Evolutionary conservation across 75 land plant genomes (phyloP).

Genomic region (Pinus tabuliformis): DNA sequence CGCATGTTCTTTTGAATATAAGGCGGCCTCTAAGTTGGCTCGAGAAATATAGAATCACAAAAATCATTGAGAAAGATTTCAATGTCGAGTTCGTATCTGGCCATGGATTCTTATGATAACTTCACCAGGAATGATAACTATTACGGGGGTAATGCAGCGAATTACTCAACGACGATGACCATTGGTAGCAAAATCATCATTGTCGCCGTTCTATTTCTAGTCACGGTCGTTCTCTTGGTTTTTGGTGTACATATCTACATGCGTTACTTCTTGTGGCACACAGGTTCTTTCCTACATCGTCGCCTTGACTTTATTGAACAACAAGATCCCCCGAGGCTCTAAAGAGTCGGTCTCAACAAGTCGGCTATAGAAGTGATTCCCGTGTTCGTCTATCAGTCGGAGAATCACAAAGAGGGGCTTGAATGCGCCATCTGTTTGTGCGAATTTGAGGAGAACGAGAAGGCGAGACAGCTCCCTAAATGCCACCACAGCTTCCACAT

Average conservation of each 20-base stretch:
- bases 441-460: too few species aligned
- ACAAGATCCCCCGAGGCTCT: background rate
- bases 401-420: too few species aligned
- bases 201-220: conserved; percentile 3
- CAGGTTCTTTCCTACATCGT: background rate
- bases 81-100: too few species aligned
- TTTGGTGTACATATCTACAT: conserved; percentile 4
- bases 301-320: background rate
- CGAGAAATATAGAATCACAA: too few species aligned
- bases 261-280: conserved; percentile 1
- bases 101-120: background rate
- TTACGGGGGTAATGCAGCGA: background rate
- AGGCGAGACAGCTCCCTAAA: too few species aligned
- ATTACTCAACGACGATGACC: background rate
- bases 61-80: too few species aligned
- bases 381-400: too few species aligned
- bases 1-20: too few species aligned
- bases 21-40: too few species aligned
- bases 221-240: conserved; percentile 7
- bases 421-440: too few species aligned
- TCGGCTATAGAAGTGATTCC: background rate
- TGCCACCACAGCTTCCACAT: too few species aligned
- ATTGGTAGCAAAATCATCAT: conserved; percentile 5
- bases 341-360: background rate
- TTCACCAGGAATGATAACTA: too few species aligned